Base-by-base conservation (phyloP, 2,329 filamentous ascomycete genomes). In the Ophiosphaerella korrae region DNA sequence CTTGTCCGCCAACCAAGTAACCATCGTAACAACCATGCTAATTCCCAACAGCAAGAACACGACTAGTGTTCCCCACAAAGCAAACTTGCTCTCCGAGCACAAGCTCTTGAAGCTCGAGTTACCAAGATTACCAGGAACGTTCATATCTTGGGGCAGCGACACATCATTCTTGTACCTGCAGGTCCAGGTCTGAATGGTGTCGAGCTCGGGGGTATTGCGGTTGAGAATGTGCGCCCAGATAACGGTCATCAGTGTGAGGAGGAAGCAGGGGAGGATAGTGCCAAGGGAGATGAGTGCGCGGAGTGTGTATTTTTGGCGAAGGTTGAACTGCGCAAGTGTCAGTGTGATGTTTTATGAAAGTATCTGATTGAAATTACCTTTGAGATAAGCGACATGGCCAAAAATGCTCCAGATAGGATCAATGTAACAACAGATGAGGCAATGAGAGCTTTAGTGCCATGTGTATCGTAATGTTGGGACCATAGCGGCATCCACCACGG, bases 401-500 rank as follows among this genome's bases (percentile, higher is more conserved):
- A 48, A 53, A 70, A 75, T 4, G 66, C 53, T 16, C 60, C 50
- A 11, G 75, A 77, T n/a, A 78, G 56, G 1, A 77, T 53, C 1
- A 78, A 38, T 1, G 77, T 68, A 1, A 72, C 66, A 0, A 68
- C 67, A 1, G 68, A 65, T 2, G 74, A 73, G 1, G 73, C 77
- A 31, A 79, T 66, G 12, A 78, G 52, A 0, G 68, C 69, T 31
- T 75, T 73, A 3, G 78, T 74, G 13, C 77, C 77, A 14, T 72
- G 64, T 1, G 71, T 71, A 36, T 80, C 72, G 56, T 80, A 80
- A 60, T 80, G 78, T 8, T 74, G 70, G 1, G 73, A 74, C 78
- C 78, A 80, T 36, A 80, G 57, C 1, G 77, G 77, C 3, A 79
- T 65, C 71, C 77, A 79, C 76, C 77, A 80, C 21, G 74, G 73